phyloP scores from a whole-genome alignment of 805 yeast species.

The Millerozyma acaciae region DNA sequence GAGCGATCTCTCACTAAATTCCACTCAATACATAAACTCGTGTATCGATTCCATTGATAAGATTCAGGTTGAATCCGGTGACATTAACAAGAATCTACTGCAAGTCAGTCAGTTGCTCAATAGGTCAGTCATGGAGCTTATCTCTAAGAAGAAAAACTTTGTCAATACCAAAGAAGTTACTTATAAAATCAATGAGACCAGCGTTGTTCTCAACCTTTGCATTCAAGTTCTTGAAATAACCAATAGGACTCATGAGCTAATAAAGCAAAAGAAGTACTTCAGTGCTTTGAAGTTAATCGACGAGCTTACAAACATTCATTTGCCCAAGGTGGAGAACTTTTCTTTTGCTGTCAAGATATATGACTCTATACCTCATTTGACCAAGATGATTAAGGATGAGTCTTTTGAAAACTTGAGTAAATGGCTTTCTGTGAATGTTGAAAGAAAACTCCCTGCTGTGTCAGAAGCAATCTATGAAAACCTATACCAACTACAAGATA shows the following conservation, averaged over 20 bases:
- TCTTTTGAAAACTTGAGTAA: slow-evolving; percentile 61
- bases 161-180: slow-evolving; percentile 61
- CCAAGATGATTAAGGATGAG: slow-evolving; percentile 68
- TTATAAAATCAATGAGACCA: slow-evolving; percentile 67
- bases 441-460: slow-evolving; percentile 53
- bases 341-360: slow-evolving; percentile 73
- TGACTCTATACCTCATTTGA: slow-evolving; percentile 72
- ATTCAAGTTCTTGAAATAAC: slow-evolving; percentile 81
- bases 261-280: slow-evolving; percentile 70
- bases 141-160: slow-evolving; percentile 55
- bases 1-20: slow-evolving; percentile 55
- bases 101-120: slow-evolving; percentile 56
- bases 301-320: slow-evolving; percentile 63
- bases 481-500: slow-evolving; percentile 51
- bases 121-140: slow-evolving; percentile 62
- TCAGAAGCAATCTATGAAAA: slow-evolving; percentile 57
- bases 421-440: slow-evolving; percentile 60
- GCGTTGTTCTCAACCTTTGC: slow-evolving; percentile 63
- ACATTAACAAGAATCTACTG: slow-evolving; percentile 51
- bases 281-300: slow-evolving; percentile 83
- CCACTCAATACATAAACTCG: slow-evolving; percentile 51
- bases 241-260: slow-evolving; percentile 78
- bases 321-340: slow-evolving; percentile 67
- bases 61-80: slow-evolving; percentile 55
- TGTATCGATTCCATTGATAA: slow-evolving; percentile 62